These are phyloP conservation scores for Eruca vesicaria DNA, from an alignment of 441 rosid genomes.

Conservation along the genomic window DNA sequence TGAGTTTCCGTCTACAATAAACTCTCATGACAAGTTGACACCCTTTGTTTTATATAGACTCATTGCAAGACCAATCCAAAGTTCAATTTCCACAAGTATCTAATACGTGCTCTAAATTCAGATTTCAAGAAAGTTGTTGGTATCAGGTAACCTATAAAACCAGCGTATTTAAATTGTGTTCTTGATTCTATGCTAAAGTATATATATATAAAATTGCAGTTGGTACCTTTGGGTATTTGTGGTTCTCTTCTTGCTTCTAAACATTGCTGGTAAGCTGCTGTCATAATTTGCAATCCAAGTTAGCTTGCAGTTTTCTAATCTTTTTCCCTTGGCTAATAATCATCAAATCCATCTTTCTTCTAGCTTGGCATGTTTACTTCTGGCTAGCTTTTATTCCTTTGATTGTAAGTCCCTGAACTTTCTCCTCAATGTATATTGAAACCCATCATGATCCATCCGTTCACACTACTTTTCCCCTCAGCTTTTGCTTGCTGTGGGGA, in stretches of 20 bases:
- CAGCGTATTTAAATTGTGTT: not conserved
- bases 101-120: slow-evolving; percentile 90
- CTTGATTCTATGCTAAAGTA: not conserved
- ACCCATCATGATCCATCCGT: not conserved
- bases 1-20: not conserved
- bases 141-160: slow-evolving; percentile 52
- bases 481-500: slow-evolving; percentile 85
- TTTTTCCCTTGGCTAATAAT: not conserved
- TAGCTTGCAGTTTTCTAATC: not conserved
- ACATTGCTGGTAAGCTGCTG: slow-evolving; percentile 54
- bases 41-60: slow-evolving; percentile 37
- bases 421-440: not conserved
- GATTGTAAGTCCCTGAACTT: slow-evolving; percentile 48
- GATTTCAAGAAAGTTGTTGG: slow-evolving; percentile 96
- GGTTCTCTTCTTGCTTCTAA: slow-evolving; percentile 73
- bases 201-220: slow-evolving; percentile 45
- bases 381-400: slow-evolving; percentile 81
- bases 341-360: slow-evolving; percentile 1
- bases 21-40: not conserved
- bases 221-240: slow-evolving; percentile 96
- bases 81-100: slow-evolving; percentile 81
- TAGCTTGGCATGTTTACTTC: slow-evolving; percentile 91
- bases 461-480: slow-evolving; percentile 17
- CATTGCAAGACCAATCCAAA: slow-evolving; percentile 78
- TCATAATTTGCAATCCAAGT: not conserved